Evolutionary conservation across 2,329 filamentous ascomycete genomes (phyloP), one percentile per base, ranked within the genome.

Genomic region (Neonectria faginata): DNA sequence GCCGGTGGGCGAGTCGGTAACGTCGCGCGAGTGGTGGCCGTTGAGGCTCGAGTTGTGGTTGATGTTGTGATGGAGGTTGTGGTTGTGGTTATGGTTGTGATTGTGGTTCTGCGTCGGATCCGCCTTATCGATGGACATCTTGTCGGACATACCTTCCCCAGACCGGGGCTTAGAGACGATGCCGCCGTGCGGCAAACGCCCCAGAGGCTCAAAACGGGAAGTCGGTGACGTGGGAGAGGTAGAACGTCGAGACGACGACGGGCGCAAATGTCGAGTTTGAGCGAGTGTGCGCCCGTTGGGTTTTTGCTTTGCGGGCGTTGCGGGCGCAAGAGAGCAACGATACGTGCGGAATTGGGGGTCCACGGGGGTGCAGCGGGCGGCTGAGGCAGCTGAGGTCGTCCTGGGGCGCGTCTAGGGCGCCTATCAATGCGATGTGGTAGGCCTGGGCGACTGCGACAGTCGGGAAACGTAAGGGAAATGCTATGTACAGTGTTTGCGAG

Each of bases 41-140:
- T 79, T 77, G 61, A 74, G 70, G 67, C 74, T 73, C 63, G 69
- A 72, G 58, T 68, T 68, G 64, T 67, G 67, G 44, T 75, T 72
- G 57, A 66, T 66, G 57, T 64, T 61, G 65, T 72, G 66, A 58
- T 67, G 65, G 60, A 31, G 47, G 47, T 50, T 50, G 16, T 42
- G 39, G 9, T 78, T 75, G 85, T 73, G 66, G 47, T 50, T 50
- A 18, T 41, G 39, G n/a, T 78, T 75, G 86, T 73, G 66, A 68
- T 71, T 70, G 62, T 74, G 67, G 66, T 70, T 63, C 59, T 74
- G 73, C 67, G 68, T 68, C 64, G 67, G 71, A 67, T 74, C 68
- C 70, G 74, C 85, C 79, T 86, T 86, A 77, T 90, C 87, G 78
- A 90, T 87, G 71, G 88, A 89, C 88, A 90, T 91, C 72, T 83